phyloP scores from a whole-genome alignment of 129 eudicot genomes.

The Flaveria brownii region DNA sequence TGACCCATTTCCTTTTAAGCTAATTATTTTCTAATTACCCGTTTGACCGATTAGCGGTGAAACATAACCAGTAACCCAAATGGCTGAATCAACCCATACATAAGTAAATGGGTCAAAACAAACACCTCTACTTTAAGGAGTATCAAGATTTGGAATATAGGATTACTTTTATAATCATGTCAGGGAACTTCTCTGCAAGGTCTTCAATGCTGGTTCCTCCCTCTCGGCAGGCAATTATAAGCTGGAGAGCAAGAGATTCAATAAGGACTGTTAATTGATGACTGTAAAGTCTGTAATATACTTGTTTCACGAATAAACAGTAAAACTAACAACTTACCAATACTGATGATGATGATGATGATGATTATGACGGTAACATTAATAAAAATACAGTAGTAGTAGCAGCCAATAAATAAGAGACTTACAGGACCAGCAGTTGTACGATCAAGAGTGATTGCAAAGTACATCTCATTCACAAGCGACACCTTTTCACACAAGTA shows the following conservation, averaged over 20 bases:
- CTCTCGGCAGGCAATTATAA: constrained; percentile 84
- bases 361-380: neutral
- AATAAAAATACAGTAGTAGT: too few species aligned
- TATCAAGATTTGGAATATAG: neutral
- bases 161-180: constrained; percentile 84
- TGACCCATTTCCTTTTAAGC: neutral
- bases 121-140: neutral
- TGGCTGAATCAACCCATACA: neutral
- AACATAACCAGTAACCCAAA: neutral
- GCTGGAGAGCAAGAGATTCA: constrained; percentile 44
- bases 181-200: constrained; percentile 96
- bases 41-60: neutral
- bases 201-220: constrained; percentile 99
- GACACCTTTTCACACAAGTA: constrained; percentile 88
- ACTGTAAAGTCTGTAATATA: neutral
- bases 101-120: neutral
- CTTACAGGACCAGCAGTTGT: constrained; percentile 97
- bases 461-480: constrained; percentile 95
- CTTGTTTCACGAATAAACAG: neutral
- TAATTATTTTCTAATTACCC: neutral
- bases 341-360: neutral
- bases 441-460: constrained; percentile 95
- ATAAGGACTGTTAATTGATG: constrained; percentile 12
- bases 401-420: neutral
- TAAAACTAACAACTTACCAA: neutral